Conservation (phyloP, 2,329 filamentous ascomycete genomes). For the Clarireedia homoeocarpa region DNA sequence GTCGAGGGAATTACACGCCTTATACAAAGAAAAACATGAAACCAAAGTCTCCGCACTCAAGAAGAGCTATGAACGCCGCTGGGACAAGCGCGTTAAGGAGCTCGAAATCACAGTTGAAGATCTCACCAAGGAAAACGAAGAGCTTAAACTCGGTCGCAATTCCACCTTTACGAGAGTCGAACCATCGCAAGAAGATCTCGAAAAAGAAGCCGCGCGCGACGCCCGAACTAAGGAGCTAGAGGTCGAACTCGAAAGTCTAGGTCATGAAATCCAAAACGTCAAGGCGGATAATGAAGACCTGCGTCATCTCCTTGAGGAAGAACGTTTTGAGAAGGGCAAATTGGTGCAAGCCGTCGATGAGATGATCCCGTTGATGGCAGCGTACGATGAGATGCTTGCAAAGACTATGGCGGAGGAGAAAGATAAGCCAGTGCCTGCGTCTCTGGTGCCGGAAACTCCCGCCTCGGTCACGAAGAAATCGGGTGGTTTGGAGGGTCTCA, state of each 20-base stretch:
- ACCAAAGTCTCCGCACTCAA: slow-evolving; percentile 88
- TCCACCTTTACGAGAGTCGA: slow-evolving; percentile 53
- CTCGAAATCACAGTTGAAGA: slow-evolving; percentile 65
- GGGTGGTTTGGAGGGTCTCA: slow-evolving; percentile 1
- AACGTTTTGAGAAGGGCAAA: slow-evolving; percentile 78
- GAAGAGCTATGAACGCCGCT: slow-evolving; percentile 75
- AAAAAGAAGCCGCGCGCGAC: slow-evolving; percentile 63
- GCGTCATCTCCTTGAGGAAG: slow-evolving; percentile 58
- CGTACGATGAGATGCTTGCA: slow-evolving; percentile 30
- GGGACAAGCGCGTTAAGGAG: slow-evolving; percentile 80
- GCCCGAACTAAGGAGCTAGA: slow-evolving; percentile 78
- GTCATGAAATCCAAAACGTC: slow-evolving; percentile 62
- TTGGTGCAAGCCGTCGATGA: slow-evolving; percentile 75
- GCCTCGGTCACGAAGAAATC: slow-evolving; percentile 13
- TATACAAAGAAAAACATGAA: slow-evolving; percentile 97
- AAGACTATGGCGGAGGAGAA: slow-evolving; percentile 16
- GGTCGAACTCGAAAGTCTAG: slow-evolving; percentile 61
- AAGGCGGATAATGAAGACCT: slow-evolving; percentile 62
- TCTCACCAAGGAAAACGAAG: slow-evolving; percentile 66
- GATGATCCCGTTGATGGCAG: slow-evolving; percentile 63
- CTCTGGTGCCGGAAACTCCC: slow-evolving; percentile 21
- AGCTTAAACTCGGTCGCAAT: slow-evolving; percentile 52
- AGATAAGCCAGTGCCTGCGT: neutral
- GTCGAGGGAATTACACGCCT: slow-evolving; percentile 81
- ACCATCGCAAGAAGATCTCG: slow-evolving; percentile 36